Evolutionary conservation across 306 rosid genomes (phyloP), one percentile per base, ranked within the genome.

Genomic region (Castanea crenata): DNA sequence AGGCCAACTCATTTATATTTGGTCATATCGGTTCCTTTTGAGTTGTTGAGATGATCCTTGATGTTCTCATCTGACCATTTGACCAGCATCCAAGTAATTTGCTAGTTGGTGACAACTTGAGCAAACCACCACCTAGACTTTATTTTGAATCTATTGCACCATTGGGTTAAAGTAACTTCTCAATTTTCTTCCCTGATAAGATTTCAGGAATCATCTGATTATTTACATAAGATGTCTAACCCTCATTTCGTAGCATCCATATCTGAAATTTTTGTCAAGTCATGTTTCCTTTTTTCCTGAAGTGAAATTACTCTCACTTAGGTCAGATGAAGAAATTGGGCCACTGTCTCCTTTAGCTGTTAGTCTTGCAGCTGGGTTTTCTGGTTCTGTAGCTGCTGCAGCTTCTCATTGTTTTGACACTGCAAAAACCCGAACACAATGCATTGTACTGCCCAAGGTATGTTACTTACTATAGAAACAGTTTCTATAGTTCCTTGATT

Each of bases 381-480:
- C 99, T 44, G 97, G 91, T 64, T 87, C 94, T 76, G 76, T 92
- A 86, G 99, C 93, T 46, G 99, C 92, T 9, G 98, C 97, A 80
- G 98, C 94, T 84, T 92, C 99, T 83, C 99, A 92, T 82, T 78
- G 96, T 84, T 95, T 95, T 57, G 99, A 95, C 87, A 92, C 97
- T 34, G 87, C 99, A 71, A 91, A 87, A 74, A 90, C 88, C 77
- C 90, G 97, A 85, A 87, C 93, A 52, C 92, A 86, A 68, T 92
- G 97, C 74, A 83, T 79, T 7, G 97, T 95, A 80, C 75, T 91
- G 18, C 93, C 99, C 35, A 95, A 91, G 99, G 99, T 94, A 73
- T 49, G 44, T 32, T 51, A 38, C 59, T 44, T 75, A 6, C 56
- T 74, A 23, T 58, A 67, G 20, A 35, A 34, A 57, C 52, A 54